These are phyloP conservation scores for Tulasnella calospora DNA, from an alignment of 768 basidiomycete species.

Conservation along the genomic window DNA sequence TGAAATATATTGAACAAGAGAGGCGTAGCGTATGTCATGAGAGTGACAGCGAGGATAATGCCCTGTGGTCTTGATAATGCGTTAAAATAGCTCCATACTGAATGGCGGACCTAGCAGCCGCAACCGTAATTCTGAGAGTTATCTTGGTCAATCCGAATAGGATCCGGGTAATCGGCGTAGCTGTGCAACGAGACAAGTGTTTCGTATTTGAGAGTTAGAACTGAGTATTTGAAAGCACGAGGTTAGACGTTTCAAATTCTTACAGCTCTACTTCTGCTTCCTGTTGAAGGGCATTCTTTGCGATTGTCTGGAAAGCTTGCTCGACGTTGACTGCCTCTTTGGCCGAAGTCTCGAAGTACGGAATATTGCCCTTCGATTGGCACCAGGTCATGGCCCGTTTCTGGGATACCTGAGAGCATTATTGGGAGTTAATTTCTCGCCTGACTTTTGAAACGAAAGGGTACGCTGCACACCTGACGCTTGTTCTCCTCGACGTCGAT, in stretches of 20 bases:
- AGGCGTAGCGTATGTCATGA: constrained; percentile 4
- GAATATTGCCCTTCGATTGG: constrained; percentile 98
- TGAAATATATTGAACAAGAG: not conserved
- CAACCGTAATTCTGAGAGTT: constrained; percentile 87
- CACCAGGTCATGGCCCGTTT: constrained; percentile 99
- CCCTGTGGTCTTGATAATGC: not conserved
- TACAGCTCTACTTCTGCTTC: constrained; percentile 94
- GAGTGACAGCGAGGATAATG: not conserved
- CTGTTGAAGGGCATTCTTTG: constrained; percentile 98
- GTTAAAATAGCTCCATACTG: not conserved
- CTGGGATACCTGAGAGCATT: constrained; percentile 74
- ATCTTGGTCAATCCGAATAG: constrained; percentile 93
- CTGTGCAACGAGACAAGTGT: constrained; percentile 42
- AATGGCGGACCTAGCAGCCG: constrained; percentile 55
- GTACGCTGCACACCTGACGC: constrained; percentile 63
- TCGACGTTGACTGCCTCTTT: constrained; percentile 99
- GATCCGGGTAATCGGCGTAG: constrained; percentile 98
- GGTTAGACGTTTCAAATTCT: constrained; percentile 34
- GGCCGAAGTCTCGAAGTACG: constrained; percentile 99
- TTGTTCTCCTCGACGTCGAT: constrained; percentile 99
- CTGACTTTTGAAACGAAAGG: not conserved
- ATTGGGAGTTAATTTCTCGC: not conserved
- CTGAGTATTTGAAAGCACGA: not conserved
- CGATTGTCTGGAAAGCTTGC: constrained; percentile 98
- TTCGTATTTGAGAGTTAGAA: constrained; percentile 17